Percentiles rank a stretch among this genome's conserved stretches.
These are phyloP conservation scores for Ascochyta fabae DNA, from an alignment of 2,329 filamentous ascomycete genomes.

Conservation along the genomic window DNA sequence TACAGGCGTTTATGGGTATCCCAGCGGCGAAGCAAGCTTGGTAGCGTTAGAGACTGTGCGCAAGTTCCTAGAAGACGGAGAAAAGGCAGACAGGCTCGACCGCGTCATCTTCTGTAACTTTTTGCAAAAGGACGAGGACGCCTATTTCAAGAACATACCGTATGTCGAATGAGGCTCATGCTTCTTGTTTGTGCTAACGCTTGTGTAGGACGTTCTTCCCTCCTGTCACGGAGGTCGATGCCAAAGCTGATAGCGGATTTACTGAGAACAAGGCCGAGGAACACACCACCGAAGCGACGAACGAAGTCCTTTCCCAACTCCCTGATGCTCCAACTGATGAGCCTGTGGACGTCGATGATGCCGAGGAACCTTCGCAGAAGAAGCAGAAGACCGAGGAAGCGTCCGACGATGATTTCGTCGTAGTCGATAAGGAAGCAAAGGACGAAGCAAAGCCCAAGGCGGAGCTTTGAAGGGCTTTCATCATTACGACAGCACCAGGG, in stretches of 20 bases:
- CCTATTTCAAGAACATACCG: conserved; percentile 76
- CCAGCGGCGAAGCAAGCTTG: conserved; percentile 73
- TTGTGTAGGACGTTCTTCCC: conserved; percentile 45
- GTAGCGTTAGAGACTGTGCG: conserved; percentile 70
- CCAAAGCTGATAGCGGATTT: conserved; percentile 2
- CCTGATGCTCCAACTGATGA: conserved; percentile 58
- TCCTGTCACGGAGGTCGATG: conserved; percentile 14
- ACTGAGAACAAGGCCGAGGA: conserved; percentile 29
- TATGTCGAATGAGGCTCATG: conserved; percentile 56
- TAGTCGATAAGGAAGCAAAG: conserved; percentile 37
- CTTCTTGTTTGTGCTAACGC: not conserved
- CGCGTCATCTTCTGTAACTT: conserved; percentile 88
- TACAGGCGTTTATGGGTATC: conserved; percentile 90
- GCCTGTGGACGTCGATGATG: conserved; percentile 52
- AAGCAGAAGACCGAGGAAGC: conserved; percentile 52
- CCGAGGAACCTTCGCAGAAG: conserved; percentile 50
- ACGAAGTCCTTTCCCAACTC: conserved; percentile 51
- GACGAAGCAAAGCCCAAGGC: conserved; percentile 27
- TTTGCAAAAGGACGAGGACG: conserved; percentile 74
- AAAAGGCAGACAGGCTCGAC: conserved; percentile 62
- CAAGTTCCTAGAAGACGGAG: conserved; percentile 58
- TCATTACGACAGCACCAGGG: not conserved
- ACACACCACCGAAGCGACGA: conserved; percentile 44
- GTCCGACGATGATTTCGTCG: conserved; percentile 41
- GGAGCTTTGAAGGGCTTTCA: not conserved